Evolutionary conservation across 106 monocot genomes (phyloP).

Genomic region (Dendrobium officinale): DNA sequence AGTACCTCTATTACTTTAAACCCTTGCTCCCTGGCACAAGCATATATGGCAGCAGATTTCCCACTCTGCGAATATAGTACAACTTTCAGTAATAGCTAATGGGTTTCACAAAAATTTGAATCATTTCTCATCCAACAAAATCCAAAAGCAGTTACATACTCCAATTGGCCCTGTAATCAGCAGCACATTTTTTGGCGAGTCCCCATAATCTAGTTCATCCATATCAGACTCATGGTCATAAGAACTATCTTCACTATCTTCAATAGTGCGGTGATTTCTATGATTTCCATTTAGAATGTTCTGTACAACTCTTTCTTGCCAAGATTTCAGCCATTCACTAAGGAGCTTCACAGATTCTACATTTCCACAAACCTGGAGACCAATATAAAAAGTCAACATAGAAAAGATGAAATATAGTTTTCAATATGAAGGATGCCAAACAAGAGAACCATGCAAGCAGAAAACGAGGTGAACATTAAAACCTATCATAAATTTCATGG

Average conservation of each 20-base stretch:
- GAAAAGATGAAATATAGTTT: not conserved
- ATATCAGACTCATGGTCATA: slow-evolving; percentile 51
- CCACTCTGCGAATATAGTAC: slow-evolving; percentile 56
- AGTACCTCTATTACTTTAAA: slow-evolving; percentile 95
- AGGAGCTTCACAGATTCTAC: slow-evolving; percentile 47
- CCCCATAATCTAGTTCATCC: slow-evolving; percentile 47
- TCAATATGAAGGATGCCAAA: not conserved
- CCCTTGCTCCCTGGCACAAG: slow-evolving; percentile 90
- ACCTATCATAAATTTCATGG: not conserved
- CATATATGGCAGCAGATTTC: slow-evolving; percentile 94
- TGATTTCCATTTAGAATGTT: slow-evolving; percentile 12
- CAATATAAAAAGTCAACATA: not conserved
- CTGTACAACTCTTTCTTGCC: slow-evolving; percentile 49
- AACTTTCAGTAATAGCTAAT: not conserved
- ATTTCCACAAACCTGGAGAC: slow-evolving; percentile 84
- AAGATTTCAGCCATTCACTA: slow-evolving; percentile 70
- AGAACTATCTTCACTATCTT: slow-evolving; percentile 36
- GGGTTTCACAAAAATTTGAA: not conserved
- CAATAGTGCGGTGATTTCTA: slow-evolving; percentile 12
- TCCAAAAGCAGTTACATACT: slow-evolving; percentile 32
- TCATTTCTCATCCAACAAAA: slow-evolving; percentile 2
- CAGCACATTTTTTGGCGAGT: slow-evolving; percentile 51
- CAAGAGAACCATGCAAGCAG: not conserved
- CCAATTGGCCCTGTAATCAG: slow-evolving; percentile 89
- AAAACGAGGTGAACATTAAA: not conserved